A percentile compares a stretch with the other conserved stretches of the same genome.
phyloP scores from a whole-genome alignment of 1,284 basidiomycete species.

The Sphaerobolus stellatus region DNA sequence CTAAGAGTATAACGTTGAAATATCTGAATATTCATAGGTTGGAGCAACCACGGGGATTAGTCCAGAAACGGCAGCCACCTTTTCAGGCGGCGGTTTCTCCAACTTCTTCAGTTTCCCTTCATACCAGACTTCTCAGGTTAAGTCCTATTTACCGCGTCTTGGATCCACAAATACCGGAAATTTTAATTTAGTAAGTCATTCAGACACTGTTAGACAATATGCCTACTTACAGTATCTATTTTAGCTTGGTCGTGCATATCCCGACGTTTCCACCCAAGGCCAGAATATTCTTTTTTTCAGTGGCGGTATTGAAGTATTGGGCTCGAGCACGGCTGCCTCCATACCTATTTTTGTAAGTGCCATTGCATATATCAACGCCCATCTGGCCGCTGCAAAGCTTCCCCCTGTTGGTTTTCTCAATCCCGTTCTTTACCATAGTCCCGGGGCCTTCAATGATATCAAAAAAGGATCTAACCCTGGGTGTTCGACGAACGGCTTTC shows the following conservation, averaged over 20 bases:
- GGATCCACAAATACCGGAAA: background rate
- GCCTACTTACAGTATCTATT: background rate
- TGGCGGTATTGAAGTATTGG: background rate
- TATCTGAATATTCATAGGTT: too few species aligned
- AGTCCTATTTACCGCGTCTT: slow-evolving; percentile 20
- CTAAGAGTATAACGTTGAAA: too few species aligned
- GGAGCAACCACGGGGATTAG: slow-evolving; percentile 30
- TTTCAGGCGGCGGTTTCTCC: slow-evolving; percentile 43
- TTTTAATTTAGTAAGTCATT: background rate
- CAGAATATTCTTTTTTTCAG: slow-evolving; percentile 14
- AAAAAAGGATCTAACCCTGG: slow-evolving; percentile 5
- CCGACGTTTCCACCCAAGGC: slow-evolving; percentile 45
- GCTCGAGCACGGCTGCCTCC: slow-evolving; percentile 3
- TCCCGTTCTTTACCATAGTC: slow-evolving; percentile 24
- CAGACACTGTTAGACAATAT: background rate
- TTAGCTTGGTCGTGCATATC: slow-evolving; percentile 32
- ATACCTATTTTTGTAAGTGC: slow-evolving; percentile 28
- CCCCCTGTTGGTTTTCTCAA: slow-evolving; percentile 25
- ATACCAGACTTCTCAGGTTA: slow-evolving; percentile 25
- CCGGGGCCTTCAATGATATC: slow-evolving; percentile 24
- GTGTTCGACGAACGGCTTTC: background rate
- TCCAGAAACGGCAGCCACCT: slow-evolving; percentile 31
- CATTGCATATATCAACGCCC: slow-evolving; percentile 34
- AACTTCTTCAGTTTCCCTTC: slow-evolving; percentile 34
- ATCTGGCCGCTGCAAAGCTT: slow-evolving; percentile 20